Evolutionary conservation across 108 stramenopile species (phyloP).

Genomic region (Discostella stelligeroides): DNA sequence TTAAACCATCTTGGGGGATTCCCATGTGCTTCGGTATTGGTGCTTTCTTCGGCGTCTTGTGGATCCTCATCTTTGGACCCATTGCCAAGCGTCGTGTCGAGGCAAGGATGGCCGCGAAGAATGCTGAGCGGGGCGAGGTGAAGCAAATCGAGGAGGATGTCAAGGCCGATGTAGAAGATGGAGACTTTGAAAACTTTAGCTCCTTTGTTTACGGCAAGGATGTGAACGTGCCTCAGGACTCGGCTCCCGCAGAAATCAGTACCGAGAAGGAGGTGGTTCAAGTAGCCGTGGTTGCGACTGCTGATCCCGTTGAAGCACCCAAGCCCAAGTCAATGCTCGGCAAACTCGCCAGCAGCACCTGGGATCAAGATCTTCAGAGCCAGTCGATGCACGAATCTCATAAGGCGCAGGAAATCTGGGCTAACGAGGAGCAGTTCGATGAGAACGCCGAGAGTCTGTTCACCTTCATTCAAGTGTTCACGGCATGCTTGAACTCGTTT

Average conservation of each 20-base stretch:
- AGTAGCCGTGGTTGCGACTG: not conserved
- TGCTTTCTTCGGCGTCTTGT: constrained; percentile 24
- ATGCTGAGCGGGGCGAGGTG: not conserved
- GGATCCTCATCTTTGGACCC: constrained; percentile 39
- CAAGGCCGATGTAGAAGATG: constrained; percentile 8
- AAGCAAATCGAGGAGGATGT: constrained; percentile 3
- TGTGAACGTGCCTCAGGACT: not conserved
- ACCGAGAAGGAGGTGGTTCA: not conserved
- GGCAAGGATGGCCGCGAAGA: constrained; percentile 5
- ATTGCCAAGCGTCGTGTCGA: constrained; percentile 21
- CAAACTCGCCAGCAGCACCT: constrained; percentile 4
- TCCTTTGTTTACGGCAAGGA: not conserved
- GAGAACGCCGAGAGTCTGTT: constrained; percentile 55
- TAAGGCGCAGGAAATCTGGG: constrained; percentile 60
- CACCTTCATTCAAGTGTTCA: constrained; percentile 75
- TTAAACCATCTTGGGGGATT: not conserved
- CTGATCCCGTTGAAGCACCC: not conserved
- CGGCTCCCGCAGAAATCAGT: not conserved
- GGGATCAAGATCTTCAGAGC: constrained; percentile 17
- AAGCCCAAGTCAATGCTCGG: not conserved
- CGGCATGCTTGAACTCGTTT: constrained; percentile 66
- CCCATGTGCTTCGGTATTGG: constrained; percentile 34
- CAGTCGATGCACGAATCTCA: constrained; percentile 14
- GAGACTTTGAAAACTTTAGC: not conserved
- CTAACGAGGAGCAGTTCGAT: constrained; percentile 53